phyloP scores from a whole-genome alignment of 768 basidiomycete species.

The Tremella mesenterica region DNA sequence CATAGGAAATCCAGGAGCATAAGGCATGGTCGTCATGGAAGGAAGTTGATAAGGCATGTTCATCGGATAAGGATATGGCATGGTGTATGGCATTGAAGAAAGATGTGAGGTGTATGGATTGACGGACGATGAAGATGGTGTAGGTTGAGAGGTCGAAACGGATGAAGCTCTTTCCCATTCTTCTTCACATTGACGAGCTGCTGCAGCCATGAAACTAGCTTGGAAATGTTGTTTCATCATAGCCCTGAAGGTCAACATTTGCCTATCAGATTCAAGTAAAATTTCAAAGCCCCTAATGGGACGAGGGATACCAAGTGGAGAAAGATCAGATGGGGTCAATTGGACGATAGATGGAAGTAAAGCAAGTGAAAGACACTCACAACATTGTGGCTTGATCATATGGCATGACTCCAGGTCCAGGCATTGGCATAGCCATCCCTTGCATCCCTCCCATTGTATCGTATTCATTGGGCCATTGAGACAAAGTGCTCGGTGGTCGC shows the following conservation, averaged over 20 bases:
- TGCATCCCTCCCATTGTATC: too few relatives aligned
- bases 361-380: not conserved
- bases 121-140: not conserved
- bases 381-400: not conserved
- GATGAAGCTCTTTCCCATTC: constrained; percentile 31
- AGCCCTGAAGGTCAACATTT: constrained; percentile 6
- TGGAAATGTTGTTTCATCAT: constrained; percentile 38
- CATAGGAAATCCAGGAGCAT: constrained; percentile 1
- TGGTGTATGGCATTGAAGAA: constrained; percentile 12
- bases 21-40: not conserved
- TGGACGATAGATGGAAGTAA: too few relatives aligned
- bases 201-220: constrained; percentile 35
- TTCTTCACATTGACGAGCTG: constrained; percentile 32
- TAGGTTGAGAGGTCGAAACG: not conserved
- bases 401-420: not conserved
- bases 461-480: too few relatives aligned
- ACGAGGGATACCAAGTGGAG: not conserved
- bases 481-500: too few relatives aligned
- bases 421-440: not conserved
- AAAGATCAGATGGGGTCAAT: too few relatives aligned
- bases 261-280: not conserved
- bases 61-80: constrained; percentile 12
- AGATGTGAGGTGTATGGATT: not conserved
- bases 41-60: constrained; percentile 1
- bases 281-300: not conserved